Percentiles rank a stretch among this genome's conserved stretches.
phyloP scores from a whole-genome alignment of 129 eudicot species.

The Centaurea solstitialis region DNA sequence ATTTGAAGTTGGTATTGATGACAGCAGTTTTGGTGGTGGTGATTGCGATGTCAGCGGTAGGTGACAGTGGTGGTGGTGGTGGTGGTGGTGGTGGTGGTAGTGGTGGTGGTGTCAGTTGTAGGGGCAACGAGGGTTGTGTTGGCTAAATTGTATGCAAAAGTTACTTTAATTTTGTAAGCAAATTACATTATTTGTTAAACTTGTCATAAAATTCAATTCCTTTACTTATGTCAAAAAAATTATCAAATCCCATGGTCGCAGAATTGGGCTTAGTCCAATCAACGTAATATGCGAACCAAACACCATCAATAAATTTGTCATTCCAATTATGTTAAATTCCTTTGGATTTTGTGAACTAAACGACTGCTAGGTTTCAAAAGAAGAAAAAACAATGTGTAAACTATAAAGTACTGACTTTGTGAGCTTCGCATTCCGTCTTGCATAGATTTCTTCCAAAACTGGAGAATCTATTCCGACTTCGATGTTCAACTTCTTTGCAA shows the following conservation, averaged over 20 bases:
- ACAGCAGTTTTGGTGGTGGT: neutral
- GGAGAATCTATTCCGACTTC: conserved; percentile 47
- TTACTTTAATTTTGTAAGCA: neutral
- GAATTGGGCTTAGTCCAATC: neutral
- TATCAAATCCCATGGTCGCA: neutral
- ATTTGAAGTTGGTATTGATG: neutral
- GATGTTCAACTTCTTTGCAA: conserved; percentile 40
- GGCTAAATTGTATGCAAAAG: neutral
- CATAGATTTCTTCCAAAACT: conserved; percentile 48
- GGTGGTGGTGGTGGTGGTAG: no score
- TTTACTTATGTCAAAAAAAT: neutral
- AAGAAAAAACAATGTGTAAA: neutral
- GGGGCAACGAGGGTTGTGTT: neutral
- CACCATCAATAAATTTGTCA: neutral
- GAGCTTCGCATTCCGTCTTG: conserved; percentile 44
- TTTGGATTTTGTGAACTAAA: neutral
- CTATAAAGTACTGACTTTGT: conserved; percentile 38
- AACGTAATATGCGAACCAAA: neutral
- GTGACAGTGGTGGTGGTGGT: neutral
- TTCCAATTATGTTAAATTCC: neutral
- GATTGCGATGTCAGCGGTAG: neutral
- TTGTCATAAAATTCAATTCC: neutral
- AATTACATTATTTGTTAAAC: neutral
- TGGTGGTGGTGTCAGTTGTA: neutral
- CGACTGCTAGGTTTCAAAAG: neutral